Conservation (phyloP, 306 rosid genomes). For the Cucumis cinereus region DNA sequence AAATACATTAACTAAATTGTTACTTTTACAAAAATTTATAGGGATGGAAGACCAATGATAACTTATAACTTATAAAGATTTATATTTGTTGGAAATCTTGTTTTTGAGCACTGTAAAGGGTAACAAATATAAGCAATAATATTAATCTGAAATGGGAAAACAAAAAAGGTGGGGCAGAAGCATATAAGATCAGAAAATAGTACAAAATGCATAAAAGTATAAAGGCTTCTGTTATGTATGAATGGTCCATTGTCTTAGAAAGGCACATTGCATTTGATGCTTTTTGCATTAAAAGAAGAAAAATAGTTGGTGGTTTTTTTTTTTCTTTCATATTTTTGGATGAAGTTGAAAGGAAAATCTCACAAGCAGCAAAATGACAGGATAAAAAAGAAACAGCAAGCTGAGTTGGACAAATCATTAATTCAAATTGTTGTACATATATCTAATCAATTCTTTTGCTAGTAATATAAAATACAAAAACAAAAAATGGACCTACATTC, state of each 20-base stretch:
- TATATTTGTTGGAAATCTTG: not conserved
- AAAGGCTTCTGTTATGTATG: not conserved
- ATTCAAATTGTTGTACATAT: not conserved
- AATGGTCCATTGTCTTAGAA: conserved; percentile 33
- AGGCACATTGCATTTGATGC: conserved; percentile 39
- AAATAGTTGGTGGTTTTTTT: conserved; percentile 22
- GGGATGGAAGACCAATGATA: no score
- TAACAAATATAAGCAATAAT: not conserved
- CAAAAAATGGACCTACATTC: not conserved
- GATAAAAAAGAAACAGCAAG: not conserved
- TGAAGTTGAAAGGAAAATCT: conserved; percentile 18
- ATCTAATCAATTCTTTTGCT: not conserved
- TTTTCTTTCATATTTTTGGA: conserved; percentile 9
- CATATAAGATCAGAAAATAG: conserved; percentile 6
- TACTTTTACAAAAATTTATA: no score
- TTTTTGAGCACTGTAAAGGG: not conserved
- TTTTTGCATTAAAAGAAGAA: conserved; percentile 79
- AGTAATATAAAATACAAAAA: not conserved
- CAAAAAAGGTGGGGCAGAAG: not conserved
- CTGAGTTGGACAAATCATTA: not conserved
- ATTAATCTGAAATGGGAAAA: not conserved
- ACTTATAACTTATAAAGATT: no score
- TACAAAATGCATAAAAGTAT: conserved; percentile 15
- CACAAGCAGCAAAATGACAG: conserved; percentile 25
- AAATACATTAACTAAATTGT: no score